Base-by-base conservation (phyloP, 352 stramenopile species). In the Elongisporangium undulatum region DNA sequence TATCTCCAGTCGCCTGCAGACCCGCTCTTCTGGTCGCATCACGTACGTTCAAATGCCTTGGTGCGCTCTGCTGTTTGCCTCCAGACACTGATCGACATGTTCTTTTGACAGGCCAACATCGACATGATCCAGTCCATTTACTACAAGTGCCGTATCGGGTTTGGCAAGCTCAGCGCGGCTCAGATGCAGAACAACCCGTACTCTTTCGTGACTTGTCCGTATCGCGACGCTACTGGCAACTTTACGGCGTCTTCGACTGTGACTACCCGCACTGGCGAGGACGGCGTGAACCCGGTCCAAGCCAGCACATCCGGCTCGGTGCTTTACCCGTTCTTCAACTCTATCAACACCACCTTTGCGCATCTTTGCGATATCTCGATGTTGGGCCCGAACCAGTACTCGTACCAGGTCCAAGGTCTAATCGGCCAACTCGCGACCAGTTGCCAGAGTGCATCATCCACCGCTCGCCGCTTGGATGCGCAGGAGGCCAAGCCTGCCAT, bases 271-370 rank as follows among this genome's bases (percentile, higher is more conserved):
- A 15, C 34, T 56, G 52, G 52, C 16, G 52, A 64, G 19, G 38
- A 60, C n/a, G 63, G 61, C 3, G 21, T 49, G 13, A 56, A 45
- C 15, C 23, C 34, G 3, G 34, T 45, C 34, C 34, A 45, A 45
- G 34, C 34, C 34, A 45, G 34, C 34, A 15, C 34, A 17, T 15
- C 34, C 34, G 12, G 9, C 34, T 45, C 34, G 12, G 53, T 61
- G n/a, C 50, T 80, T 8, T 75, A 77, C 20, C 58, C 51, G 20
- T 83, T 71, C 60, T 84, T 84, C 49, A 76, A 80, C 20, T 66
- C 70, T 55, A 24, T 83, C 0, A 71, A 71, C 0, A 8, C 23
- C 20, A 56, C 22, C 7, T 72, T 57, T 49, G 65, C 66, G 17
- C 58, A 66, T 24, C 66, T 72, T 29, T 60, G 61, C 0, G 66